phyloP scores from a whole-genome alignment of 2,329 filamentous ascomycete genomes.

The Colletotrichum sp. region DNA sequence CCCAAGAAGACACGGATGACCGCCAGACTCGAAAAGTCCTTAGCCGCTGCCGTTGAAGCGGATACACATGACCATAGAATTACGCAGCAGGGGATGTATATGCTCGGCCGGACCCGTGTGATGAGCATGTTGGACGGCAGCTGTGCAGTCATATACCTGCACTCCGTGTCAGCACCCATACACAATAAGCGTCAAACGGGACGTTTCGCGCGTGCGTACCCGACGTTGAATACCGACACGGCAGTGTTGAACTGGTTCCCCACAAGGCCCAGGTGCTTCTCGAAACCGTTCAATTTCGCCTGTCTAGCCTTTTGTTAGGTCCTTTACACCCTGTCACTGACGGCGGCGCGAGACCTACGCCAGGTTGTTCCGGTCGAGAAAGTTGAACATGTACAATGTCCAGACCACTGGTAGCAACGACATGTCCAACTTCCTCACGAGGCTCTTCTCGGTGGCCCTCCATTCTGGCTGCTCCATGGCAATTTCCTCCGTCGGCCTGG shows the following conservation, averaged over 20 bases:
- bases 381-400: conserved; percentile 22
- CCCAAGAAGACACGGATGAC: conserved; percentile 11
- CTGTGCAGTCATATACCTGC: conserved; percentile 25
- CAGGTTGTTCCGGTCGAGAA: conserved; percentile 18
- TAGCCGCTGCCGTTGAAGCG: conserved; percentile 17
- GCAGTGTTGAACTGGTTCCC: conserved; percentile 20
- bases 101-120: conserved; percentile 21
- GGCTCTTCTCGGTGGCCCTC: neutral
- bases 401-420: conserved; percentile 26
- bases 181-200: neutral
- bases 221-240: conserved; percentile 11
- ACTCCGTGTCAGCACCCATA: neutral
- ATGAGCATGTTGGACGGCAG: conserved; percentile 27
- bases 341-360: conserved; percentile 11
- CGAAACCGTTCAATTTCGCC: conserved; percentile 11
- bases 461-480: conserved; percentile 9
- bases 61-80: conserved; percentile 21
- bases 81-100: conserved; percentile 26
- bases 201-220: neutral
- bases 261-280: conserved; percentile 12
- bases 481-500: neutral
- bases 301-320: conserved; percentile 7
- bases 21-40: conserved; percentile 3
- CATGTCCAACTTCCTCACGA: conserved; percentile 29
- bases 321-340: too few relatives aligned